Conservation (phyloP, 805 yeast species). For the Komagataella pastoris region DNA sequence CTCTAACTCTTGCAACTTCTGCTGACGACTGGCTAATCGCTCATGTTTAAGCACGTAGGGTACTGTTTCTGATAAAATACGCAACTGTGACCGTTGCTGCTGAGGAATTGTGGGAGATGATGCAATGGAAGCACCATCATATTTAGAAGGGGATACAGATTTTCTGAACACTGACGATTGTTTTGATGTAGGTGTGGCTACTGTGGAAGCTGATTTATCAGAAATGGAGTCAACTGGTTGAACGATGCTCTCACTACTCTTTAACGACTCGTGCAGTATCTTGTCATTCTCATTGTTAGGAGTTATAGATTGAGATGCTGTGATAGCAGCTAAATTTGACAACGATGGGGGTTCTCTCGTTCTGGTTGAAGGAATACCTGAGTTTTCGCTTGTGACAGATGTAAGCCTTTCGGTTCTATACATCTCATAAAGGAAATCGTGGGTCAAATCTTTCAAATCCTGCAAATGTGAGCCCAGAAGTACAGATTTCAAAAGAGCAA, state of each 20-base stretch:
- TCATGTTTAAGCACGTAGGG: slow-evolving; percentile 78
- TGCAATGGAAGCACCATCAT: slow-evolving; percentile 4
- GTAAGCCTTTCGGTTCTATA: slow-evolving; percentile 53
- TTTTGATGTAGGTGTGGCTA: background rate
- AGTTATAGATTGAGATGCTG: slow-evolving; percentile 19
- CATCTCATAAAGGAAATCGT: slow-evolving; percentile 48
- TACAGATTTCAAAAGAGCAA: slow-evolving; percentile 39
- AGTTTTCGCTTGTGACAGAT: slow-evolving; percentile 33
- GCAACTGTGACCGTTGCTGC: slow-evolving; percentile 43
- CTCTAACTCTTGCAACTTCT: slow-evolving; percentile 67
- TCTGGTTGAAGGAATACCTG: slow-evolving; percentile 7
- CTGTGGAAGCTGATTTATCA: slow-evolving; percentile 2
- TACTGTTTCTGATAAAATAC: slow-evolving; percentile 72
- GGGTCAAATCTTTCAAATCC: slow-evolving; percentile 53
- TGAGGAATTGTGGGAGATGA: slow-evolving; percentile 11
- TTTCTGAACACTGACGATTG: slow-evolving; percentile 1
- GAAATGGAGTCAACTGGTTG: background rate
- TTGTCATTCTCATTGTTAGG: slow-evolving; percentile 6
- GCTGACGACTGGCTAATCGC: slow-evolving; percentile 60
- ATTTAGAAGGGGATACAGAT: background rate
- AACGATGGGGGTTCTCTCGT: slow-evolving; percentile 36
- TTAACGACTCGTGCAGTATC: background rate
- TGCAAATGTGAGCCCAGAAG: slow-evolving; percentile 47
- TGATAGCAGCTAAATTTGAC: slow-evolving; percentile 46
- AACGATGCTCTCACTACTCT: background rate